Percentiles rank a stretch among this genome's conserved stretches.
Evolutionary conservation across 768 basidiomycete genomes (phyloP).

Genomic region (Amanita molliuscula): DNA sequence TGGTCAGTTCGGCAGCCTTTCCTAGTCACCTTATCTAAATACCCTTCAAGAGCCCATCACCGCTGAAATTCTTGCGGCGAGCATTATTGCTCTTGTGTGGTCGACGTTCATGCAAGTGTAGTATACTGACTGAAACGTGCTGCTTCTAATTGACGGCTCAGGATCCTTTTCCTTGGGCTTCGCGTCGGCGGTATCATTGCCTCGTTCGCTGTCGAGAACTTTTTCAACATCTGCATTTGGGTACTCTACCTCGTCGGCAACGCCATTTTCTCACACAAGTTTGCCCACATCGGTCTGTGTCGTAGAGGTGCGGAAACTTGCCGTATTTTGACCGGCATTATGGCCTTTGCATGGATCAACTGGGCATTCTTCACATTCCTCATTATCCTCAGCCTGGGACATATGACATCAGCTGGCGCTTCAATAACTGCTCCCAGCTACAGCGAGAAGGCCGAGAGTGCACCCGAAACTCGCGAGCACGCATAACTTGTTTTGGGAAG

Average conservation of each 20-base stretch:
- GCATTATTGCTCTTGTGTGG: slow-evolving; percentile 41
- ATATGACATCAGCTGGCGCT: slow-evolving; percentile 12
- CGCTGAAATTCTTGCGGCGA: slow-evolving; percentile 47
- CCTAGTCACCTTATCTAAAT: neutral
- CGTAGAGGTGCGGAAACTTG: slow-evolving; percentile 47
- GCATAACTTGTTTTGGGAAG: neutral
- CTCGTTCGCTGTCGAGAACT: slow-evolving; percentile 35
- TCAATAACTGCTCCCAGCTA: slow-evolving; percentile 12
- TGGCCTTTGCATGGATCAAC: slow-evolving; percentile 61
- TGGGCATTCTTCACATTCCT: slow-evolving; percentile 45
- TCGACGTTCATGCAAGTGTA: slow-evolving; percentile 39
- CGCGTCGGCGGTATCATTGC: slow-evolving; percentile 22
- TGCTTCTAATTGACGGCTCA: slow-evolving; percentile 22
- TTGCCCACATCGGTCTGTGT: slow-evolving; percentile 38
- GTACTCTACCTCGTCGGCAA: slow-evolving; percentile 58
- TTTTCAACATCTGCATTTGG: slow-evolving; percentile 43
- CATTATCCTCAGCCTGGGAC: slow-evolving; percentile 26
- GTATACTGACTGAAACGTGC: neutral
- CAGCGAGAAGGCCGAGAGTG: slow-evolving; percentile 5
- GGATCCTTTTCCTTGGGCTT: slow-evolving; percentile 20
- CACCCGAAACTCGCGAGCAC: slow-evolving; percentile 1
- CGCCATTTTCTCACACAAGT: slow-evolving; percentile 46
- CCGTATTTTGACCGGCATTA: slow-evolving; percentile 50
- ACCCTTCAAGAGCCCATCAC: slow-evolving; percentile 45
- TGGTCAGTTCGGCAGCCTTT: slow-evolving; percentile 24